These are phyloP conservation scores for Candida maesae DNA, from an alignment of 805 yeast species.

Conservation along the genomic window DNA sequence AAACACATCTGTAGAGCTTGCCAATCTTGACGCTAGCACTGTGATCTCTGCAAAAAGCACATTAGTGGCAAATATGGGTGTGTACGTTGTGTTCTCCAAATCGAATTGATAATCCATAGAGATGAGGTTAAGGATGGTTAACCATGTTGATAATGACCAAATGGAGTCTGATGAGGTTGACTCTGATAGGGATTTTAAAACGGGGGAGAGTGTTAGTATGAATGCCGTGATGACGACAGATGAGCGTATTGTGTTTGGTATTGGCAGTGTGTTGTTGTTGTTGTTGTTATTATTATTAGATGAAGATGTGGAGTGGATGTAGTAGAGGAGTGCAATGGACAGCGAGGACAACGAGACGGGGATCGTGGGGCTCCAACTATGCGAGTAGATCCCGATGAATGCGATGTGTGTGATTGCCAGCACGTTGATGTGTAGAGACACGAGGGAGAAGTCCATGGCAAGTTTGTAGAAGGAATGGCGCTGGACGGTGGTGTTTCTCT, in stretches of 20 bases:
- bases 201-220: constrained; percentile 80
- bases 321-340: constrained; percentile 7
- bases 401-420: constrained; percentile 60
- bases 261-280: neutral
- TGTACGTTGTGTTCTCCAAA: constrained; percentile 24
- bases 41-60: constrained; percentile 81
- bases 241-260: constrained; percentile 47
- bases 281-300: too few species aligned
- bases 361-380: constrained; percentile 45
- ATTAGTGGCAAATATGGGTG: constrained; percentile 71
- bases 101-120: constrained; percentile 66
- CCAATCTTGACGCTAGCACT: constrained; percentile 83
- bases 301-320: constrained; percentile 4
- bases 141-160: constrained; percentile 86
- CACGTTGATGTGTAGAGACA: constrained; percentile 62
- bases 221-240: constrained; percentile 65
- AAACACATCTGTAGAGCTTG: constrained; percentile 72
- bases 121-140: constrained; percentile 63
- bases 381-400: constrained; percentile 58
- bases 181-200: constrained; percentile 78
- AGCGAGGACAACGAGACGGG: constrained; percentile 32
- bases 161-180: constrained; percentile 92
- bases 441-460: constrained; percentile 66
- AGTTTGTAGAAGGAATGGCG: constrained; percentile 60
- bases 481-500: constrained; percentile 71